Base-by-base conservation (phyloP, 2,329 filamentous ascomycete genomes). In the Neofusicoccum ribis region DNA sequence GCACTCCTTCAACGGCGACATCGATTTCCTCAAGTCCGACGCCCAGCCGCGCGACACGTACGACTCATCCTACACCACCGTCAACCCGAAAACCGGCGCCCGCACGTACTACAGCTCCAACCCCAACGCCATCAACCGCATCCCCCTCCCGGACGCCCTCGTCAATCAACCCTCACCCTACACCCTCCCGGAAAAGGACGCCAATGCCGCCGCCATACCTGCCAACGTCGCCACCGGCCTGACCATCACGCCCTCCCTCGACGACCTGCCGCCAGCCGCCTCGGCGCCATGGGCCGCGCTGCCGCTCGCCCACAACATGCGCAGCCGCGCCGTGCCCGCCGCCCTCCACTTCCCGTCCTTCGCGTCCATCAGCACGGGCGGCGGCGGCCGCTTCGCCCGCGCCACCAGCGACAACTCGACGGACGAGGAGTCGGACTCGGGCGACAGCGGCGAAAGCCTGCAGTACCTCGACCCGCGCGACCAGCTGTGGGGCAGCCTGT, bases 241-340 rank as follows among this genome's bases (percentile, higher is more conserved):
- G 15, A 69, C 70, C 9, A 68, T 70, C 52, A 66, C 68, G 5
- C 43, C 69, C 5, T 67, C 71, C 0, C 72, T 85, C 9, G 82
- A 84, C 67, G 69, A 69, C 6, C 74, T 84, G 0, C 80, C 80
- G 5, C 72, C 74, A 43, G 75, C 80, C 6, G 65, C 69, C 17
- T 73, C 78, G 31, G 72, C 73, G 15, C 70, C 77, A 0, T 85
- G 83, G 83, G 68, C 70, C 37, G 72, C 76, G 11, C 64, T 84
- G 14, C 74, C 79, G 0, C 74, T 85, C 7, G 72, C 81, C 62
- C 83, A 82, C 52, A 84, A 85, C 66, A 76, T 80, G 9, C 80
- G 80, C 69, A 80, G 82, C 0, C 77, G 78, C 61, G 71, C 80
- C n/a, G 72, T 84, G 2, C 82, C 83, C 0, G 77, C 79, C 3